phyloP scores from a whole-genome alignment of 805 yeast genomes.

The Brettanomyces sp. region DNA sequence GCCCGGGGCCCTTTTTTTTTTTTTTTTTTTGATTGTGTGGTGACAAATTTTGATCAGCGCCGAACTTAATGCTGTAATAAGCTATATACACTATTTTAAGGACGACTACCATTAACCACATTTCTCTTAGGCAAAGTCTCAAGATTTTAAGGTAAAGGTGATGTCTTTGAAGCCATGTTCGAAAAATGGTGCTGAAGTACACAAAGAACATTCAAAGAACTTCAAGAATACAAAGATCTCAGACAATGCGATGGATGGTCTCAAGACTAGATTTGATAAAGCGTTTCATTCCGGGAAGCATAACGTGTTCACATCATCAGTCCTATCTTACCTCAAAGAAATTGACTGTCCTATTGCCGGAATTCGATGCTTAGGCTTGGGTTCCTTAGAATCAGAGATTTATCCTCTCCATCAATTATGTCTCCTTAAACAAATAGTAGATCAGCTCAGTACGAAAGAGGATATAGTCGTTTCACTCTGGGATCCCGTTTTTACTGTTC shows the following conservation, averaged over 20 bases:
- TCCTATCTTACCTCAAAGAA: background rate
- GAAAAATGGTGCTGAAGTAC: no score
- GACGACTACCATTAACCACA: no score
- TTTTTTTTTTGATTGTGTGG: no score
- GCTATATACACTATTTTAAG: no score
- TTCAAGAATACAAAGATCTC: no score
- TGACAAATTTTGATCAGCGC: no score
- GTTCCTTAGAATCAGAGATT: constrained; percentile 14
- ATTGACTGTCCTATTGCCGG: background rate
- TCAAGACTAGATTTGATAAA: background rate
- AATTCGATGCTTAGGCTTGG: constrained; percentile 24
- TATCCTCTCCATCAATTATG: constrained; percentile 21
- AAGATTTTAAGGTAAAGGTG: no score
- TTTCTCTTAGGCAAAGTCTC: no score
- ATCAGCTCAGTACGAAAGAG: background rate
- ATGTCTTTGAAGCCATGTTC: no score
- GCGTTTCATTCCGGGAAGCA: background rate
- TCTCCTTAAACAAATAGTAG: constrained; percentile 11
- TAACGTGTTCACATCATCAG: background rate
- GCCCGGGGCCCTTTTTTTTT: no score
- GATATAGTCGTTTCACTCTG: constrained; percentile 13
- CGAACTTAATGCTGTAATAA: no score
- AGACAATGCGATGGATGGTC: background rate
- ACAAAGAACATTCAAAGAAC: no score
- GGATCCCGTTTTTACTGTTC: constrained; percentile 23